Conservation (phyloP, 164 flowering plant genomes). For the Magnolia officinalis region DNA sequence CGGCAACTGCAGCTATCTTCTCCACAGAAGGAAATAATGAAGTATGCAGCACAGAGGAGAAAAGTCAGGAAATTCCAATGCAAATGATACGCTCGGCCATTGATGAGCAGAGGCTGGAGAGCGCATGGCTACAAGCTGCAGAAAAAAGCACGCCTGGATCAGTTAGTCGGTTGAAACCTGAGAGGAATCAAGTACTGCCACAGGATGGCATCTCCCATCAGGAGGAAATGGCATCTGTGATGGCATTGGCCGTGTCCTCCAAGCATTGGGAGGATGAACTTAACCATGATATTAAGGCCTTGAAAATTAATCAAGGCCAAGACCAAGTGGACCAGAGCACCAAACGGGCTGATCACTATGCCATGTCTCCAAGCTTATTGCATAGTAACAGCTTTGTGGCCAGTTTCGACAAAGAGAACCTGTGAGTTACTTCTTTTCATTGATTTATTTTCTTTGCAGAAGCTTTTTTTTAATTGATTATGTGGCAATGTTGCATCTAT, state of each 20-base stretch:
- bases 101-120: slow-evolving; percentile 80
- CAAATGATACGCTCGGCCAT: slow-evolving; percentile 74
- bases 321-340: slow-evolving; percentile 41
- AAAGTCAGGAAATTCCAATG: slow-evolving; percentile 46
- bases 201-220: slow-evolving; percentile 53
- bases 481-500: not conserved
- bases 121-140: slow-evolving; percentile 85
- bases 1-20: slow-evolving; percentile 20
- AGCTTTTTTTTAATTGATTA: not conserved
- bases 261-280: slow-evolving; percentile 61
- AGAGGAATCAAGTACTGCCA: slow-evolving; percentile 85
- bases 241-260: slow-evolving; percentile 32
- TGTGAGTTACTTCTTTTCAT: slow-evolving; percentile 46
- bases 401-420: slow-evolving; percentile 51
- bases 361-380: slow-evolving; percentile 85
- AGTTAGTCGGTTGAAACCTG: slow-evolving; percentile 57
- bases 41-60: slow-evolving; percentile 24
- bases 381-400: slow-evolving; percentile 46
- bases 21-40: slow-evolving; percentile 26
- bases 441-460: not conserved
- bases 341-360: slow-evolving; percentile 37
- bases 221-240: slow-evolving; percentile 30
- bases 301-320: slow-evolving; percentile 33
- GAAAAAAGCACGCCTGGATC: slow-evolving; percentile 79
- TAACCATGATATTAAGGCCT: slow-evolving; percentile 48